Conservation (phyloP, 768 basidiomycete genomes). For the Tubosaeta sp. region DNA sequence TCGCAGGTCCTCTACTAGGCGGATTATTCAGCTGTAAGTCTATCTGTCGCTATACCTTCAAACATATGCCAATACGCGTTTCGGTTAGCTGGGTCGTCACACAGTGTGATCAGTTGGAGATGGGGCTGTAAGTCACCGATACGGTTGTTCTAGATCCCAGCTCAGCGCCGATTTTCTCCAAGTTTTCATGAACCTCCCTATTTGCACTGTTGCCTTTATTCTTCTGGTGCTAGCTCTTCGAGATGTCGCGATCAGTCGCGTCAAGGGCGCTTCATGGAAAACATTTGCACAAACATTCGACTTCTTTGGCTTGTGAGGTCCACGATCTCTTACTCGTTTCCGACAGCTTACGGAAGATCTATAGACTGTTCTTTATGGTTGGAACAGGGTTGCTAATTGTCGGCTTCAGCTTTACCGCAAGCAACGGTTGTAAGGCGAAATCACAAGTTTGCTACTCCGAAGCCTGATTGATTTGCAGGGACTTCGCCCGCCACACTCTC, state of each 20-base stretch:
- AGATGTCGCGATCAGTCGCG: conserved; percentile 43
- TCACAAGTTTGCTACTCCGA: conserved; percentile 2
- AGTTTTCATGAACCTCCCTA: conserved; percentile 84
- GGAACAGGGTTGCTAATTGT: conserved; percentile 73
- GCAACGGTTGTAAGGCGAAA: conserved; percentile 56
- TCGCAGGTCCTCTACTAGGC: conserved; percentile 81
- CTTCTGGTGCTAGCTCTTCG: conserved; percentile 61
- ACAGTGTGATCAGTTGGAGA: conserved; percentile 57
- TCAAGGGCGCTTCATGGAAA: conserved; percentile 53
- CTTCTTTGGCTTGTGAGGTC: conserved; percentile 70
- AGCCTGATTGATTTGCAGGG: conserved; percentile 45
- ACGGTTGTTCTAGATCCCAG: conserved; percentile 8
- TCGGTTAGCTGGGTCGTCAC: conserved; percentile 28
- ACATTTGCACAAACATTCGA: conserved; percentile 59
- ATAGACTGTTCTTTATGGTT: conserved; percentile 66
- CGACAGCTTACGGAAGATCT: conserved; percentile 17
- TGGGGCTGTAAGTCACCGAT: conserved; percentile 68
- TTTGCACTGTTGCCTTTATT: conserved; percentile 57
- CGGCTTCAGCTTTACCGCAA: conserved; percentile 74
- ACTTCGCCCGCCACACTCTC: conserved; percentile 53
- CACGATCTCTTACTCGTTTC: conserved; percentile 12
- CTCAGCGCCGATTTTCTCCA: conserved; percentile 14
- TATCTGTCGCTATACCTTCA: conserved; percentile 3
- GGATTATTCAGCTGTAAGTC: conserved; percentile 73
- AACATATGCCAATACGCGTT: conserved; percentile 16